phyloP scores from a whole-genome alignment of 2,329 filamentous ascomycete species.

The Colletotrichum sojae region DNA sequence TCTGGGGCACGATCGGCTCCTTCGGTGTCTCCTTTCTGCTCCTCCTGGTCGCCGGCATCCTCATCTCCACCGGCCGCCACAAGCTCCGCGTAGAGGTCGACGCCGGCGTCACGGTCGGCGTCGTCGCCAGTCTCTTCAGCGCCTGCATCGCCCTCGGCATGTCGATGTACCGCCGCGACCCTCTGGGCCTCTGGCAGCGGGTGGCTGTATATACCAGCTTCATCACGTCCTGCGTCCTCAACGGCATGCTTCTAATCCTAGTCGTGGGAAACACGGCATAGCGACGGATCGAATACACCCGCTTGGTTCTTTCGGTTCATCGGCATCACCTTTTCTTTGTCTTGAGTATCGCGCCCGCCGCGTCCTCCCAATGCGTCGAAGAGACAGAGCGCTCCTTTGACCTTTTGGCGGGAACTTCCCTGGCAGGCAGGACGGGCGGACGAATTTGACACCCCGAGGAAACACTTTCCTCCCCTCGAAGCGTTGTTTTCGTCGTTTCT shows the following conservation, averaged over 20 bases:
- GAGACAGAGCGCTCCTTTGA: slow-evolving; percentile 1
- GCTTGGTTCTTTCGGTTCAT: neutral
- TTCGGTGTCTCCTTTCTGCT: slow-evolving; percentile 75
- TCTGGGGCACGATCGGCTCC: slow-evolving; percentile 65
- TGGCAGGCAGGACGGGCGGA: neutral
- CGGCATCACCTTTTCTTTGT: slow-evolving; percentile 7
- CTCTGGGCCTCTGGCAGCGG: slow-evolving; percentile 58
- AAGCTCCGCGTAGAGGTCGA: slow-evolving; percentile 81
- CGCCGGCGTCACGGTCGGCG: slow-evolving; percentile 78
- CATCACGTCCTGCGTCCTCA: slow-evolving; percentile 55
- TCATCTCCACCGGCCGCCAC: slow-evolving; percentile 78
- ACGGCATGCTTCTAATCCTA: slow-evolving; percentile 60
- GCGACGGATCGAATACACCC: slow-evolving; percentile 21
- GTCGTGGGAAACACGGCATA: slow-evolving; percentile 57
- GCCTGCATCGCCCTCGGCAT: slow-evolving; percentile 73
- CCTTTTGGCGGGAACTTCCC: slow-evolving; percentile 23
- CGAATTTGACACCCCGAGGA: slow-evolving; percentile 25
- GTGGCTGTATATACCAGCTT: slow-evolving; percentile 57
- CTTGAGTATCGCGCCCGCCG: neutral
- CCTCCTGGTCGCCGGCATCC: slow-evolving; percentile 73
- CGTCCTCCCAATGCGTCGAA: slow-evolving; percentile 22
- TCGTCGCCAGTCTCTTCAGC: slow-evolving; percentile 76
- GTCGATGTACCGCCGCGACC: slow-evolving; percentile 67
- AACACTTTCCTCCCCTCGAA: slow-evolving; percentile 1
- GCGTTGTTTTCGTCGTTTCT: slow-evolving; percentile 13